These are phyloP conservation scores for Penicillium aurantiogriseum DNA, from an alignment of 2,329 filamentous ascomycete genomes.

Conservation along the genomic window DNA sequence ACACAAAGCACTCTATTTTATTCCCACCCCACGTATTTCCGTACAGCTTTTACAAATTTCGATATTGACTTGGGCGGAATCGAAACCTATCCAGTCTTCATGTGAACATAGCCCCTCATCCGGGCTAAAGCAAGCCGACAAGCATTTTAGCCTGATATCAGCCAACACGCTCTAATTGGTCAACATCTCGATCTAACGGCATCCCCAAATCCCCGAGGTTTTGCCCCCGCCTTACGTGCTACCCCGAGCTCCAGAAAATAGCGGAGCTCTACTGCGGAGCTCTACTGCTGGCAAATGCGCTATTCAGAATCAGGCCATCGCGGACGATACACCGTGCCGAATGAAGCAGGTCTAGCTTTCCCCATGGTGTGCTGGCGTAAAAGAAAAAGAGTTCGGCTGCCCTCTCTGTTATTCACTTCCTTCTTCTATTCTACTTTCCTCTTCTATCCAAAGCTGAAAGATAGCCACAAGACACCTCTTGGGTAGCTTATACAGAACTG, in stretches of 20 bases:
- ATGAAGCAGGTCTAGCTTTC: conserved; percentile 6
- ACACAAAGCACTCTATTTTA: not conserved
- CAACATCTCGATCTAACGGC: not conserved
- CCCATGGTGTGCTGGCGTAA: not conserved
- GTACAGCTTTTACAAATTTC: not conserved
- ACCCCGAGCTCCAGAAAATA: conserved; percentile 3
- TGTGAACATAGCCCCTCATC: not conserved
- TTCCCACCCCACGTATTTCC: too few species aligned
- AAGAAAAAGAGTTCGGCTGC: not conserved
- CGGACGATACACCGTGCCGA: conserved; percentile 17
- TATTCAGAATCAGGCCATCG: conserved; percentile 9
- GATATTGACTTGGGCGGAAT: not conserved
- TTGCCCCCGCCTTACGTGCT: conserved; percentile 4
- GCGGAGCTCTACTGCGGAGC: conserved; percentile 6
- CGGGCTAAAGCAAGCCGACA: not conserved
- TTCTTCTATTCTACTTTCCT: not conserved
- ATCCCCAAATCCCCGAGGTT: not conserved
- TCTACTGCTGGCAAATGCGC: not conserved
- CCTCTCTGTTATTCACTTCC: not conserved
- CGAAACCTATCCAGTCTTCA: not conserved
- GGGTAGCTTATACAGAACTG: not conserved
- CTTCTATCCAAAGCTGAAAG: not conserved
- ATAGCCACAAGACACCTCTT: not conserved
- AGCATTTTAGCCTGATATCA: conserved; percentile 17
- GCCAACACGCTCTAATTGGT: conserved; percentile 10